A percentile compares a stretch with the other conserved stretches of the same genome.
These are phyloP conservation scores for Fusarium fujikuroi DNA, from an alignment of 2,329 filamentous ascomycete species.

Conservation along the genomic window DNA sequence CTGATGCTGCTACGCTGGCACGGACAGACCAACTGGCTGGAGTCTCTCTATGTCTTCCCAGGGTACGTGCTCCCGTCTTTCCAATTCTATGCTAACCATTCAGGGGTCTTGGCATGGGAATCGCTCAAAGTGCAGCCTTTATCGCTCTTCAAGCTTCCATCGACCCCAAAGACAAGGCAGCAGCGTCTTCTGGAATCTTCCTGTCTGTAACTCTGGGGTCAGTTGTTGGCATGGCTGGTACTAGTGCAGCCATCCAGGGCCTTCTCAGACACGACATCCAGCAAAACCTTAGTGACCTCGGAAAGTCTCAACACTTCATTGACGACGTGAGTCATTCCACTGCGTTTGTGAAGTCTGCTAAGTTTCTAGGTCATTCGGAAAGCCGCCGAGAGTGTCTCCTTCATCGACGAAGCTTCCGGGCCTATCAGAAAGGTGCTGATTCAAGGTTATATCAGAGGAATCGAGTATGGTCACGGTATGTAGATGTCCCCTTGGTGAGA, in stretches of 20 bases:
- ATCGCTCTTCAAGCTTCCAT: slow-evolving; percentile 54
- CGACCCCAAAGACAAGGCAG: slow-evolving; percentile 51
- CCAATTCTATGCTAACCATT: fast-evolving
- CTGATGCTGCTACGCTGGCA: slow-evolving; percentile 68
- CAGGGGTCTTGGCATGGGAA: slow-evolving; percentile 50
- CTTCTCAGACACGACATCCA: slow-evolving; percentile 21
- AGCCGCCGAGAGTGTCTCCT: slow-evolving; percentile 33
- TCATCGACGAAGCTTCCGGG: slow-evolving; percentile 30
- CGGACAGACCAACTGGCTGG: slow-evolving; percentile 64
- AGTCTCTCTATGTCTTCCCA: slow-evolving; percentile 70
- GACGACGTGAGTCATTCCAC: slow-evolving; percentile 10
- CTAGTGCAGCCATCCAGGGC: slow-evolving; percentile 48
- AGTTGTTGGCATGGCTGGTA: slow-evolving; percentile 53
- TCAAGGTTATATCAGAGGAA: slow-evolving; percentile 28
- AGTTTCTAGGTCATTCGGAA: slow-evolving; percentile 26
- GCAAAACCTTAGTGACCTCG: slow-evolving; percentile 8
- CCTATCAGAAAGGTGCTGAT: slow-evolving; percentile 14
- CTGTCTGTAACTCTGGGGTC: slow-evolving; percentile 49
- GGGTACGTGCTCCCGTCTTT: slow-evolving; percentile 1
- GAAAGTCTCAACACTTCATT: slow-evolving; percentile 12
- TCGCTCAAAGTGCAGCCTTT: slow-evolving; percentile 55
- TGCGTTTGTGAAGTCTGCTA: not conserved
- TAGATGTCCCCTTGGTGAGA: fast-evolving
- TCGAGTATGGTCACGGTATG: slow-evolving; percentile 36
- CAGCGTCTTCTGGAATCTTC: slow-evolving; percentile 55